A percentile compares a stretch with the other conserved stretches of the same genome.
phyloP scores from a whole-genome alignment of 1,139 yeast species.

The Saccharomyces pastorianus region DNA sequence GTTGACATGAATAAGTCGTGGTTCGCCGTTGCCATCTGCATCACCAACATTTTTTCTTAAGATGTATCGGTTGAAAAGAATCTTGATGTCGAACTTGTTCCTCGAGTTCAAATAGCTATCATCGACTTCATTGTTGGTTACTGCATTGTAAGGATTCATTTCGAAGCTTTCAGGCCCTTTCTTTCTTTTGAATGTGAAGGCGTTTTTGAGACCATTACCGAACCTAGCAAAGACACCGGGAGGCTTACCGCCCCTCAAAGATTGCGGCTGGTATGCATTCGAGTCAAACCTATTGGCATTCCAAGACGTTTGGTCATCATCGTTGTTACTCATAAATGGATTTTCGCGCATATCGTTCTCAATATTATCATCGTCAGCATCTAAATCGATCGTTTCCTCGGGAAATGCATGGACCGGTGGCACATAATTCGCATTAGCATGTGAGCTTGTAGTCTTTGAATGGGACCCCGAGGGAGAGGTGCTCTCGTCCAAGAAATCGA shows the following conservation, averaged over 20 bases:
- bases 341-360: constrained; percentile 28
- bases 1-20: constrained; percentile 66
- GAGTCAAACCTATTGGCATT: constrained; percentile 9
- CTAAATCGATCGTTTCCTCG: constrained; percentile 31
- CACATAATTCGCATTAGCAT: constrained; percentile 3
- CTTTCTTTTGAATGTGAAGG: constrained; percentile 11
- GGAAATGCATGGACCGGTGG: constrained; percentile 15
- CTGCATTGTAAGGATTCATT: constrained; percentile 28
- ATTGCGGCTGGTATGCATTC: constrained; percentile 14
- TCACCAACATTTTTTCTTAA: constrained; percentile 34
- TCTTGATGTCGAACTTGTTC: constrained; percentile 47
- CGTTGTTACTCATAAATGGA: constrained; percentile 17
- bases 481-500: constrained; percentile 12
- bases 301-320: constrained; percentile 16
- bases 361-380: constrained; percentile 20
- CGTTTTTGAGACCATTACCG: constrained; percentile 16
- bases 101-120: constrained; percentile 27
- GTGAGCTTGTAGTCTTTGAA: not conserved
- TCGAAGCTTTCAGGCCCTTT: constrained; percentile 29
- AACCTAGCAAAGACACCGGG: constrained; percentile 19
- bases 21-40: constrained; percentile 37
- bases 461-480: not conserved
- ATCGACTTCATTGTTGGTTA: constrained; percentile 19
- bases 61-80: constrained; percentile 41
- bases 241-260: constrained; percentile 8